Percentiles rank a stretch among this genome's conserved stretches.
These are phyloP conservation scores for Sporothrix schenckii DNA, from an alignment of 2,329 filamentous ascomycete species.

Conservation along the genomic window DNA sequence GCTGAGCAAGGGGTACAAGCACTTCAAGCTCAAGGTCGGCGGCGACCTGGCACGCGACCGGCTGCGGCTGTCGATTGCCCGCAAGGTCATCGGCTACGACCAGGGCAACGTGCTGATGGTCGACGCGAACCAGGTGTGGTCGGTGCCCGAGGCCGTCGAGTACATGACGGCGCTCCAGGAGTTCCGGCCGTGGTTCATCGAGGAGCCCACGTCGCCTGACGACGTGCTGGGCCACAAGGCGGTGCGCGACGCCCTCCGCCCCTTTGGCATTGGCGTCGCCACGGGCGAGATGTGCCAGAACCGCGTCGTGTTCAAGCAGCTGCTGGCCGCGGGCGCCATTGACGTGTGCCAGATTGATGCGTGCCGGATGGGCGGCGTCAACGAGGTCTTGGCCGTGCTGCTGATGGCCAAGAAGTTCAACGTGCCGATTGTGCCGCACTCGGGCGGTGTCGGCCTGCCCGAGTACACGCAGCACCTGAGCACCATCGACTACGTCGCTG, in stretches of 20 bases:
- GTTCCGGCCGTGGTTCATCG: conserved; percentile 92
- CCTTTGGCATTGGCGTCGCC: conserved; percentile 77
- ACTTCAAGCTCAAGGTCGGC: conserved; percentile 93
- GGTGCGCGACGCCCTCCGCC: conserved; percentile 76
- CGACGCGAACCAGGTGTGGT: conserved; percentile 92
- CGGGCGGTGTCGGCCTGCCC: conserved; percentile 83
- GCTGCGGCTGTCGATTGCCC: conserved; percentile 70
- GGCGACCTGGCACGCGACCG: conserved; percentile 71
- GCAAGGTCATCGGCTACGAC: conserved; percentile 59
- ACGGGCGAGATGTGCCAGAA: conserved; percentile 97
- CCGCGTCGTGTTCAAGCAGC: conserved; percentile 90
- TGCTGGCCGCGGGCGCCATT: conserved; percentile 76
- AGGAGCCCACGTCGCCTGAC: conserved; percentile 89
- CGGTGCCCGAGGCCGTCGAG: conserved; percentile 81
- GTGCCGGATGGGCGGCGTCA: conserved; percentile 85
- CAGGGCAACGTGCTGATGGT: conserved; percentile 85
- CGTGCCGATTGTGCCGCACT: conserved; percentile 85
- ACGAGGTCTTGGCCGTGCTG: conserved; percentile 88
- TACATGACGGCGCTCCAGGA: conserved; percentile 82
- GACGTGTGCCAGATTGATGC: conserved; percentile 90
- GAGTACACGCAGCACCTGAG: conserved; percentile 93
- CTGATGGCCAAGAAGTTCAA: conserved; percentile 79
- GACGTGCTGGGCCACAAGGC: conserved; percentile 88
- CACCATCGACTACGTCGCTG: conserved; percentile 90
- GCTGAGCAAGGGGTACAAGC: conserved; percentile 72